Percentiles rank a stretch among this genome's conserved stretches.
Conservation (phyloP, 192 early-diverging fungal species). For the Lobulomyces angularis region DNA sequence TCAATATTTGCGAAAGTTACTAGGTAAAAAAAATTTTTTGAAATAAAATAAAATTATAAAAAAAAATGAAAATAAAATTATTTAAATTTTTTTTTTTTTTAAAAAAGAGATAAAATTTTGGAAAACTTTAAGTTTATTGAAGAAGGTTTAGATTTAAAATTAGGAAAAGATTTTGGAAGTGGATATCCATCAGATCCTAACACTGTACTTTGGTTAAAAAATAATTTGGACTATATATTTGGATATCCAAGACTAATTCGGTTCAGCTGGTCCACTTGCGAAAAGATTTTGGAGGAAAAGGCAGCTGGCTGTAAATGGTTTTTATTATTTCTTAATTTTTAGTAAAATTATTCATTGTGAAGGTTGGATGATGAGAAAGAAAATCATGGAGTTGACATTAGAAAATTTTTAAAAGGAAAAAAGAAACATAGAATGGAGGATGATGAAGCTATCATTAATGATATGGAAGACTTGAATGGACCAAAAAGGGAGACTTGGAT, state of each 20-base stretch:
- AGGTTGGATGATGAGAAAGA: conserved; percentile 1
- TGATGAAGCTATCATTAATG: too few relatives aligned
- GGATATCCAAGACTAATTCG: conserved; percentile 83
- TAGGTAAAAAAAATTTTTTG: too few relatives aligned
- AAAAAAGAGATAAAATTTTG: conserved; percentile 58
- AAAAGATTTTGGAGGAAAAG: conserved; percentile 53
- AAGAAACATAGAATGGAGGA: too few relatives aligned
- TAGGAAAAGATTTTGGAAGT: conserved; percentile 62
- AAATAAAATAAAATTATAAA: too few relatives aligned
- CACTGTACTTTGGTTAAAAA: conserved; percentile 73
- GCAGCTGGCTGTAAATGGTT: conserved; percentile 48
- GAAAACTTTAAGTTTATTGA: conserved; percentile 58
- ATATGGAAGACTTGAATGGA: too few relatives aligned
- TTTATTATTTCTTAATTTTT: neutral
- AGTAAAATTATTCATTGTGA: neutral
- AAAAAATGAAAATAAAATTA: too few relatives aligned
- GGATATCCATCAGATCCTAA: conserved; percentile 91
- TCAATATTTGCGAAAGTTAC: conserved; percentile 90
- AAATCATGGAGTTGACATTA: neutral
- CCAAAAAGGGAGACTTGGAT: too few relatives aligned
- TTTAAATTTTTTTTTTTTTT: neutral
- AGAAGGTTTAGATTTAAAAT: conserved; percentile 17
- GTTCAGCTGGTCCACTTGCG: conserved; percentile 89
- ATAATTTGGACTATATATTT: conserved; percentile 72
- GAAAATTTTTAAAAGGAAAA: conserved; percentile 2